Conservation (phyloP, 139 green algal species). For the Mesostigma viride region DNA sequence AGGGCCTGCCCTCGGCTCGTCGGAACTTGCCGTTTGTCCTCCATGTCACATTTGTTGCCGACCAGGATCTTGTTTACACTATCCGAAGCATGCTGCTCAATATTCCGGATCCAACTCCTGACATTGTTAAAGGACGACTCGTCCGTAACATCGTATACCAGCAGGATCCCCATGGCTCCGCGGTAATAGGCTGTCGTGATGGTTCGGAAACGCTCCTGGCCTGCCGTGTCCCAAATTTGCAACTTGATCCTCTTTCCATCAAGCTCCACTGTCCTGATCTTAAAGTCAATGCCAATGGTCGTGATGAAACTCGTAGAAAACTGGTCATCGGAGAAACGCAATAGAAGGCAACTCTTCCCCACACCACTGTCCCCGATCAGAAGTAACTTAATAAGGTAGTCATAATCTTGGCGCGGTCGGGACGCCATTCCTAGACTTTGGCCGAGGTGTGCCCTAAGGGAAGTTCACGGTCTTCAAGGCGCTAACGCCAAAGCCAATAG, state of each 20-base stretch:
- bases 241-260: conserved; percentile 90
- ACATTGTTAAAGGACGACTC: conserved; percentile 93
- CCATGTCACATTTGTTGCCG: conserved; percentile 91
- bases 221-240: conserved; percentile 98
- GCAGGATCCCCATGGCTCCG: conserved; percentile 87
- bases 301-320: conserved; percentile 97
- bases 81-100: conserved; percentile 87
- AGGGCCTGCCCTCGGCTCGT: conserved; percentile 62
- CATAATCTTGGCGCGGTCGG: conserved; percentile 68
- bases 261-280: conserved; percentile 90
- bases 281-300: conserved; percentile 97
- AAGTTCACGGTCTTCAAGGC: too few species aligned
- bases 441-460: too few species aligned
- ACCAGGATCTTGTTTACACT: conserved; percentile 82
- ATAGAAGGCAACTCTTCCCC: conserved; percentile 89
- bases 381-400: conserved; percentile 90
- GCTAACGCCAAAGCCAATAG: too few species aligned
- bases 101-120: conserved; percentile 96
- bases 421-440: too few species aligned
- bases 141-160: conserved; percentile 96
- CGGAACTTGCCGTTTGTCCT: conserved; percentile 67
- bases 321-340: conserved; percentile 87
- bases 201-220: conserved; percentile 93
- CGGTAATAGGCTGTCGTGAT: conserved; percentile 95
- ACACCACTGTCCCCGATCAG: conserved; percentile 93